Base-by-base conservation (phyloP, 768 basidiomycete species). In the Lyophyllum decastes region DNA sequence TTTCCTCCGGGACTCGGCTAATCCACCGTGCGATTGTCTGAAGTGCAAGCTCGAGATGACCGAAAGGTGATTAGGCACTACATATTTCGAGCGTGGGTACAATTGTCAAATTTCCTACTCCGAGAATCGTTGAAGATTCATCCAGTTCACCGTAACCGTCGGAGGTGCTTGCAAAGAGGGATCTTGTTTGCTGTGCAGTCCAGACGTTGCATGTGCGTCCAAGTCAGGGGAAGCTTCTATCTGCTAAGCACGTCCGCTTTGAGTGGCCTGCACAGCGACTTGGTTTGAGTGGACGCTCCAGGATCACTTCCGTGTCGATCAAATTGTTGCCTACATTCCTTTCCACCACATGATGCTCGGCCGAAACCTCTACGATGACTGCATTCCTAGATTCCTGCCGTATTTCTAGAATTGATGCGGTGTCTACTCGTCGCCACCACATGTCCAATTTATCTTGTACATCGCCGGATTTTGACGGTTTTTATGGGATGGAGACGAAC, bases 351-450 rank as follows among this genome's bases (percentile, higher is more conserved):
- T n/a, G 41, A 54, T 19, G n/a, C 26, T 54, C 52, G 52, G 52
- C 52, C 52, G 52, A 54, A 54, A 12, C 25, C 25, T 21, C 21
- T 47, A 16, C 26, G 17, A 19, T 25, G 35, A 40, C 22, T 43
- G 51, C 6, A 30, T 4, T 38, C n/a, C 38, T 25, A 6, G 38
- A 43, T 52, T 41, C 38, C 26, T 17, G 14, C 14, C 1, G 35
- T 51, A 25, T 26, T 52, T 40, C 51, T 26, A 11, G 51, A 52
- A 22, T 30, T 52, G 51, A 52, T 52, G 40, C 51, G 22, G 8
- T 40, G 24, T 52, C n/a, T 17, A 43, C 38, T 52, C 38, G 51
- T 52, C 22, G 51, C 51, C 51, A 43, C 51, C 51, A 52, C 51
- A 41, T 52, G 51, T 52, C 38, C 40, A 40, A 21, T 25, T 40